Base-by-base conservation (phyloP, 805 yeast genomes). In the Clavispora phyllophila region DNA sequence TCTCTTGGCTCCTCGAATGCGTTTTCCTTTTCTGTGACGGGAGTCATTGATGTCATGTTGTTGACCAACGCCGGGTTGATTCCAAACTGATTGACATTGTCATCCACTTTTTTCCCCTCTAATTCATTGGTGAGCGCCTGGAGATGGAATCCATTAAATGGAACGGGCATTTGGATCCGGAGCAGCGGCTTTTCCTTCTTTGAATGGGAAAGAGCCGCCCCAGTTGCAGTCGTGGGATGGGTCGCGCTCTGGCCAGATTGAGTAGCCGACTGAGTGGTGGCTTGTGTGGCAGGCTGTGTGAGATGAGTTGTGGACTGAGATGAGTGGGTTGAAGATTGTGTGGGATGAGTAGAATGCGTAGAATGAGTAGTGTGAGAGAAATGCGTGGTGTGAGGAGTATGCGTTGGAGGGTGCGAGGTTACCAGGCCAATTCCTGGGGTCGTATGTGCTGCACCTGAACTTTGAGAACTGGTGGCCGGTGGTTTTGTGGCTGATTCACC, bases 111-210 rank as follows among this genome's bases (percentile, higher is more conserved):
- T 17, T 40, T 46, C 5, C 39, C 18, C 4, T 55, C 60, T 44
- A 48, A 40, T n/a, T 51, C 55, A 50, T 63, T 57, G 37, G 71
- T 62, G 47, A 69, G 58, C n/a, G 71, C 64, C 35, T 69, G 56
- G 9, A 51, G 54, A 39, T 58, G 60, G 23, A 65, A 46, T 2
- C 67, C 52, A 41, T 56, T 60, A 0, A 81, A 73, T 1, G 91
- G 90, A 3, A 79, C 73, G 3, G 90, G 91, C 89, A 84, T 84
- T 57, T 84, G 89, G 17, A 84, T 70, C 46, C 79, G 78, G 35
- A 82, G 61, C 27, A 81, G 74, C 1, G 82, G 80, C 45, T 78
- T 72, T 26, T 74, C 73, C 32, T 75, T 64, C 36, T 66, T 66
- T 36, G 61, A 56, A n/a, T n/a, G n/a, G n/a, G n/a, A n/a, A n/a